These are phyloP conservation scores for Nemania bipapillata DNA, from an alignment of 2,329 filamentous ascomycete species.

Conservation along the genomic window DNA sequence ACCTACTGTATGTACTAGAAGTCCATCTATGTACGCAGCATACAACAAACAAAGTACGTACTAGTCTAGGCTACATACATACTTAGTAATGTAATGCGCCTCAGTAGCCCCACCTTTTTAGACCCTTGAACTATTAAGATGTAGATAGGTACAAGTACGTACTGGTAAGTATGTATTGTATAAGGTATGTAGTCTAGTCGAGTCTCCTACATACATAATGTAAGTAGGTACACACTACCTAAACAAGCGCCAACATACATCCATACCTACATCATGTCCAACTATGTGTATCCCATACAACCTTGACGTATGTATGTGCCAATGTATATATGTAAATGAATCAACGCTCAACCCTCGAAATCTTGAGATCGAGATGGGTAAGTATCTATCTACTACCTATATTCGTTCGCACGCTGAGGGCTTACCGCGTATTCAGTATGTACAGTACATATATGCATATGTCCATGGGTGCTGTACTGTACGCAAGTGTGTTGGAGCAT, in stretches of 20 bases:
- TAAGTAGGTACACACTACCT: not conserved
- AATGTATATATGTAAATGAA: not conserved
- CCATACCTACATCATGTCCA: not conserved
- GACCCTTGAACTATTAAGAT: slow-evolving; percentile 11
- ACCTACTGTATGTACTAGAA: no score
- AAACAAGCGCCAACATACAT: slow-evolving; percentile 14
- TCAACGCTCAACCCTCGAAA: not conserved
- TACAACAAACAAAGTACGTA: no score
- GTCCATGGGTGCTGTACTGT: no score
- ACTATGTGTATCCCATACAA: no score
- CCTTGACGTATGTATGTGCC: no score
- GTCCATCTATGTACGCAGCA: no score
- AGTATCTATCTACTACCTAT: not conserved
- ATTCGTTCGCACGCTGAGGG: not conserved
- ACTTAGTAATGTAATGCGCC: slow-evolving; percentile 9
- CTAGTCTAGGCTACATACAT: not conserved
- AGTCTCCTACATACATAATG: no score
- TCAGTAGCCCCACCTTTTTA: slow-evolving; percentile 20
- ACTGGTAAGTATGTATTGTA: not conserved
- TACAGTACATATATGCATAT: not conserved
- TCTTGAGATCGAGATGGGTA: not conserved
- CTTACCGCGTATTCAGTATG: not conserved
- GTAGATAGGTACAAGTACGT: no score
- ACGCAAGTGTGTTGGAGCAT: not conserved
- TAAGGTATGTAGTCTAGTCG: not conserved